These are phyloP conservation scores for Fraxinus paxiana DNA, from an alignment of 305 asterid genomes.

Conservation along the genomic window DNA sequence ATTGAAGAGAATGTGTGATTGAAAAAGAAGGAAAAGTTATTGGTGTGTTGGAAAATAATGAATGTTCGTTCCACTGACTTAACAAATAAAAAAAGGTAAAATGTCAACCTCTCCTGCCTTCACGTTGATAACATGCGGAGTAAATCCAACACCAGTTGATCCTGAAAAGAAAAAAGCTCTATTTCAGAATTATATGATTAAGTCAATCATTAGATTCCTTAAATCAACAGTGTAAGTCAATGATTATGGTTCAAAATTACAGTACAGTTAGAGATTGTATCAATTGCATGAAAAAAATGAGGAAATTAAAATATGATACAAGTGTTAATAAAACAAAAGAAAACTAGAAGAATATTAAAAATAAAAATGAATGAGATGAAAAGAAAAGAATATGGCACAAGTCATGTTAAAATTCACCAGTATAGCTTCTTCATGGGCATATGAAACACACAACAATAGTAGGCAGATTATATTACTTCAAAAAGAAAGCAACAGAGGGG, in stretches of 20 bases:
- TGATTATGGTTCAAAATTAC: not conserved
- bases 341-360: constrained; percentile 7
- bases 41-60: too few relatives aligned
- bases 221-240: not conserved
- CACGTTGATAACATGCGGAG: constrained; percentile 32
- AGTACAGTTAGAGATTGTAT: not conserved
- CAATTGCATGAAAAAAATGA: not conserved
- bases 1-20: too few relatives aligned
- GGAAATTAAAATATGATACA: not conserved
- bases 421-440: not conserved
- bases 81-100: constrained; percentile 7
- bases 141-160: constrained; percentile 33
- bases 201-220: not conserved
- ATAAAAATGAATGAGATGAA: not conserved
- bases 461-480: not conserved
- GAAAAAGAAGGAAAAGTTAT: too few relatives aligned
- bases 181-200: constrained; percentile 9
- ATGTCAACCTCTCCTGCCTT: constrained; percentile 37
- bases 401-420: not conserved
- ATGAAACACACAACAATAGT: not conserved
- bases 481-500: constrained; percentile 21
- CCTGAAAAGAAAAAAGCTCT: constrained; percentile 22
- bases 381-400: not conserved
- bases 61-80: not conserved
- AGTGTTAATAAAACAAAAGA: not conserved